Base-by-base conservation (phyloP, 2,329 filamentous ascomycete species). In the Xylaria sp. region DNA sequence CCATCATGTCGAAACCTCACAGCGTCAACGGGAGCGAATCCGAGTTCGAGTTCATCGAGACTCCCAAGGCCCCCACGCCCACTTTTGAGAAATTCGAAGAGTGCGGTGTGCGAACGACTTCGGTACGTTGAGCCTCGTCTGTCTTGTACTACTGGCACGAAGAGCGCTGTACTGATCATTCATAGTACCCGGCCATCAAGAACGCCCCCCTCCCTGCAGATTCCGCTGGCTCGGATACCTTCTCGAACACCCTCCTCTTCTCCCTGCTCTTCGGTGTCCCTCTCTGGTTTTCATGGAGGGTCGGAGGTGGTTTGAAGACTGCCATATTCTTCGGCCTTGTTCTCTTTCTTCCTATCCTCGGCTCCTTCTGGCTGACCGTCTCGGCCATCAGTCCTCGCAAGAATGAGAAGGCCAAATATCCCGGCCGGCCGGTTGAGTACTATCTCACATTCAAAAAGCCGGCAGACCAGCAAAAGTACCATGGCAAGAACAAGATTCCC, bases 191-290 rank as follows among this genome's bases (percentile, higher is more conserved):
- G 38, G 84, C 93, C 70, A 98, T 98, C 83, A 93, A 97, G 80
- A 98, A 98, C 89, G 93, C 90, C 58, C 94, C 96, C 73, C 89
- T 98, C 51, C 96, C 96, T 44, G 95, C 94, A 73, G 96, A 99
- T 80, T 93, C 89, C 59, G 84, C 93, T 60, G 92, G 94, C 73
- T 90, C 88, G 81, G 93, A 97, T 74, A 90, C 85, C 81, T 99
- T 98, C 89, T 94, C 91, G 83, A 97, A 96, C 83, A 83, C 86
- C 75, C 82, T 92, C 76, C 90, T 98, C 74, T 85, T 93, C 80
- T 86, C 87, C 74, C 80, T 95, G 71, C 80, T 97, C 70, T 80
- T 89, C 70, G 81, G 88, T 67, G 86, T 97, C 51, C 95, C 96
- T 31, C 89, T 86, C 80, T 98, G 92, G 83, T 78, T 97, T 68